Percentiles rank a stretch among this genome's conserved stretches.
These are phyloP conservation scores for Aspergillus baeticus DNA, from an alignment of 495 filamentous ascomycete species.

Conservation along the genomic window DNA sequence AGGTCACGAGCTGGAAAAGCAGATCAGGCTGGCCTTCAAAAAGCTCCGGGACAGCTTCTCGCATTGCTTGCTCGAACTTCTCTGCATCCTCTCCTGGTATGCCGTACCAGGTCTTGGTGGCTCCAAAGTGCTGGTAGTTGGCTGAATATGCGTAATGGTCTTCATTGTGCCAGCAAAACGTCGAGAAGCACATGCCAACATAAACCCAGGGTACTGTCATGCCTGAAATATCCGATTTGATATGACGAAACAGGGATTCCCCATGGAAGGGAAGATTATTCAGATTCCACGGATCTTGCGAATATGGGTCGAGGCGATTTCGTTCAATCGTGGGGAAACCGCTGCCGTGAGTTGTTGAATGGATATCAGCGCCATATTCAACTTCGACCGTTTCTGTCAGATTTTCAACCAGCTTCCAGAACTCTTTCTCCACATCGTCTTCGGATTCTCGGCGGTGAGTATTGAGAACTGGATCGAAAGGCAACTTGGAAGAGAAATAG, in stretches of 20 bases:
- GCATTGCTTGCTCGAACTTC: conserved; percentile 94
- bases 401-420: conserved; percentile 92
- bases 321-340: conserved; percentile 96
- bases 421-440: conserved; percentile 95
- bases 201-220: conserved; percentile 99
- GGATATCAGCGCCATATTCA: conserved; percentile 97
- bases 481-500: conserved; percentile 90
- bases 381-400: conserved; percentile 95
- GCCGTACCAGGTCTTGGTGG: conserved; percentile 99
- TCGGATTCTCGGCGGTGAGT: conserved; percentile 79
- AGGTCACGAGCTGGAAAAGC: conserved; percentile 92
- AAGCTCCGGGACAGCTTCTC: conserved; percentile 89
- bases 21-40: conserved; percentile 97
- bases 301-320: conserved; percentile 80
- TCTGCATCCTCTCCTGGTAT: conserved; percentile 92
- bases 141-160: conserved; percentile 98
- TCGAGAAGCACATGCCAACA: conserved; percentile 99
- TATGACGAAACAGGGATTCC: conserved; percentile 92
- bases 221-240: conserved; percentile 98
- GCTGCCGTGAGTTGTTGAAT: conserved; percentile 96
- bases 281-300: conserved; percentile 92
- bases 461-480: conserved; percentile 80
- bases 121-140: conserved; percentile 98
- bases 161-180: conserved; percentile 99
- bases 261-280: conserved; percentile 89